Base-by-base conservation (phyloP, 768 basidiomycete species). In the Boletus pseudopeckii region DNA sequence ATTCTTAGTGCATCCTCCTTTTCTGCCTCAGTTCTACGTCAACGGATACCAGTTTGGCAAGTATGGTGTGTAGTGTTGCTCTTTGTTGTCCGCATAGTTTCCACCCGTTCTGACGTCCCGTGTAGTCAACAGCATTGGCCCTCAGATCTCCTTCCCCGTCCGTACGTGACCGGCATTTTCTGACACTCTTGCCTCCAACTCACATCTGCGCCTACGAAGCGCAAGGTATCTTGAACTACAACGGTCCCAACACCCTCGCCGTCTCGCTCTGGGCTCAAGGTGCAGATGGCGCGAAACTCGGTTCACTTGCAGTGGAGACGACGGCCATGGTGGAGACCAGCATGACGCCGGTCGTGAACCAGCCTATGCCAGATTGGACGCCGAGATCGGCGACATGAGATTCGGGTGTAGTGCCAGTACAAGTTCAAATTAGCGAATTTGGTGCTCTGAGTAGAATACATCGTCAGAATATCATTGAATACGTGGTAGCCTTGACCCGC, bases 171-270 rank as follows among this genome's bases (percentile, higher is more conserved):
- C 30, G 4, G 4, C 6, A 24, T 15, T 41, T 13, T 45, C 33
- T 39, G 32, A 36, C 9, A 1, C 6, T 7, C 24, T 30, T 38
- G 17, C 17, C 5, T 10, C 20, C 38, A 13, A 33, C 50, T 64
- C 15, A 59, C 20, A 70, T 37, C 8, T n/a, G 7, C 17, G 33
- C 11, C 32, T 18, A 3, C 15, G 13, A 49, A 77, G 78, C 79
- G 5, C 75, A 80, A 70, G 80, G 79, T 24, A 78, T 80, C 50
- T 52, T 80, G 40, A 74, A 80, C 45, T 79, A 80, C 52, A 70
- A 74, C 18, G 78, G 79, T 18, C 53, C 32, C 13, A 80, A 80
- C 55, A 79, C 78, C 4, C 66, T 80, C 8, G 78, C 75, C 5
- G 65, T 80, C 11, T 79, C 79, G 17, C 64, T 80, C 7, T 80